phyloP scores from a whole-genome alignment of 495 filamentous ascomycete genomes.

The Apiosordaria backusii region DNA sequence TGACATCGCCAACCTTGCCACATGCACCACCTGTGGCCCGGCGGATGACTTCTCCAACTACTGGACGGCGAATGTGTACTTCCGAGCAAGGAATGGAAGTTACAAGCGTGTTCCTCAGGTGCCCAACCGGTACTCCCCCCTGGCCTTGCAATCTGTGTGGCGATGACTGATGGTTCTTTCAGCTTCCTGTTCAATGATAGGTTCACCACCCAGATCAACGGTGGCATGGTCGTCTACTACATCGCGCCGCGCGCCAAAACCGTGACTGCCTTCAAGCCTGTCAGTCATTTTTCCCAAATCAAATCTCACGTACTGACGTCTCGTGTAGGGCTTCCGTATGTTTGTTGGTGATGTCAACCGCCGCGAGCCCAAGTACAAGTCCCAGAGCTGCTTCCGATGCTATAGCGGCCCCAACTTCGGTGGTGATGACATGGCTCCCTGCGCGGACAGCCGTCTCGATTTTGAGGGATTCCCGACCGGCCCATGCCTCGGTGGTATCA shows the following conservation, averaged over 20 bases:
- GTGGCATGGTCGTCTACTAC: constrained; percentile 47
- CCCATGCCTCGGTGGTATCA: constrained; percentile 39
- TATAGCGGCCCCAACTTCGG: constrained; percentile 39
- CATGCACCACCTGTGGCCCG: constrained; percentile 36
- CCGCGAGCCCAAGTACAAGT: constrained; percentile 29
- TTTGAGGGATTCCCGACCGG: constrained; percentile 33
- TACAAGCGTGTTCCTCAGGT: constrained; percentile 43
- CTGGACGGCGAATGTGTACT: constrained; percentile 45
- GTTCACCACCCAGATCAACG: constrained; percentile 40
- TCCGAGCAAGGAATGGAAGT: constrained; percentile 39
- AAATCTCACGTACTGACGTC: background rate
- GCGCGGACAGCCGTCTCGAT: constrained; percentile 31
- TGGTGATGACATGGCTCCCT: constrained; percentile 37
- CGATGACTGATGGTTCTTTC: background rate
- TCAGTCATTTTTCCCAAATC: constrained; percentile 14
- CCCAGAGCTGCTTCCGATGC: constrained; percentile 45
- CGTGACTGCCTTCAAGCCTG: constrained; percentile 46
- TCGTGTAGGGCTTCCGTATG: constrained; percentile 35
- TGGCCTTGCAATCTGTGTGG: constrained; percentile 2
- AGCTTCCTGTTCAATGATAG: constrained; percentile 38
- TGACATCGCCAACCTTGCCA: constrained; percentile 32
- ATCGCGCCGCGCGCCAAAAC: constrained; percentile 37
- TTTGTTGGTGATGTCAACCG: constrained; percentile 34
- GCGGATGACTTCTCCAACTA: constrained; percentile 44
- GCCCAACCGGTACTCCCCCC: constrained; percentile 31